Evolutionary conservation across 345 rosid genomes (phyloP).

Genomic region (Salix exigua): DNA sequence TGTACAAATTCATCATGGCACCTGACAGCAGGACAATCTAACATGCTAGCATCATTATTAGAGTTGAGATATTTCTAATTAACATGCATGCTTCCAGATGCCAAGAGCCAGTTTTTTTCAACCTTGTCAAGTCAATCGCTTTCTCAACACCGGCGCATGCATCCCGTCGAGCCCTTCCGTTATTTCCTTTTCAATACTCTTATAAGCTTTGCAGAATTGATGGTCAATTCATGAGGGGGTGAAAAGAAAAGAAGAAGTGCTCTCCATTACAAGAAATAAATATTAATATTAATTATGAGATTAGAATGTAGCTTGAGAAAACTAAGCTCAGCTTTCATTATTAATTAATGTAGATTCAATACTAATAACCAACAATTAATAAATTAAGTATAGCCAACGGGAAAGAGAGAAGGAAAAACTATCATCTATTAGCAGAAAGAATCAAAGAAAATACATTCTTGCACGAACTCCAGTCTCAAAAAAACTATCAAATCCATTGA

Average conservation of each 20-base stretch:
- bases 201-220: background rate
- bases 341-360: too few relatives aligned
- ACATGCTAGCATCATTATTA: background rate
- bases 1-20: too few relatives aligned
- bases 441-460: background rate
- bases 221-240: background rate
- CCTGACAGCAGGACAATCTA: too few relatives aligned
- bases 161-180: background rate
- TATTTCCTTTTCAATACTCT: background rate
- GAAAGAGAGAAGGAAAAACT: background rate
- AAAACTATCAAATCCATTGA: constrained; percentile 2
- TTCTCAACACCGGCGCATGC: background rate
- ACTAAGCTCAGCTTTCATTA: background rate
- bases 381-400: background rate
- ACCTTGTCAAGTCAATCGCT: background rate
- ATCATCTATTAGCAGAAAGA: background rate
- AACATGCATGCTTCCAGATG: background rate
- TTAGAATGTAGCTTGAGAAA: too few relatives aligned
- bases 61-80: background rate
- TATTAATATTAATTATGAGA: too few relatives aligned
- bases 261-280: too few relatives aligned
- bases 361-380: too few relatives aligned
- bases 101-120: background rate
- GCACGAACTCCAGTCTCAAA: background rate
- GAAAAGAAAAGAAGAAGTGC: background rate